Percentiles rank a stretch among this genome's conserved stretches.
Evolutionary conservation across 495 filamentous ascomycete species (phyloP).

Genomic region (Aspergillus ellipticus): DNA sequence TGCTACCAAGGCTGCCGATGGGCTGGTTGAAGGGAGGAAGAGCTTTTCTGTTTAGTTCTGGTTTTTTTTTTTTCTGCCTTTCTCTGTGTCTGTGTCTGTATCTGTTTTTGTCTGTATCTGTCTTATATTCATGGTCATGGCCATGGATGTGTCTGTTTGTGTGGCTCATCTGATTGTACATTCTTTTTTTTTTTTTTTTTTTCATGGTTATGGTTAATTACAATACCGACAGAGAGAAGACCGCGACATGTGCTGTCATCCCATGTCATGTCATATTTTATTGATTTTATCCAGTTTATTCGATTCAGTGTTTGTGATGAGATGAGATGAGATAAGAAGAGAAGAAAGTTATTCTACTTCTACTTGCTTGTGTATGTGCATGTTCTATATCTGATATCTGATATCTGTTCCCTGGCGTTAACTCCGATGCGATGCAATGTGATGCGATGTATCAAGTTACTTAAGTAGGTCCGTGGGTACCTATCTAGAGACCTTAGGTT

Average conservation of each 20-base stretch:
- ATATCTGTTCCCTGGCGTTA: too few relatives aligned
- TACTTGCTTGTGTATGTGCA: too few relatives aligned
- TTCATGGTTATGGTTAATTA: background rate
- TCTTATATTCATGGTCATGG: background rate
- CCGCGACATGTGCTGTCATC: too few relatives aligned
- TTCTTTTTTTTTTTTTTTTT: background rate
- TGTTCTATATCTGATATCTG: too few relatives aligned
- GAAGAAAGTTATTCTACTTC: background rate
- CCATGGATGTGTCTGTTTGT: background rate
- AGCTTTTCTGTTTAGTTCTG: slow-evolving; percentile 45
- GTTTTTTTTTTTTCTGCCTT: background rate
- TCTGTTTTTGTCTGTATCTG: background rate
- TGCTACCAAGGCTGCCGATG: slow-evolving; percentile 69
- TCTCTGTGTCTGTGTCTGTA: background rate
- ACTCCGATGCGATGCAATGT: too few relatives aligned
- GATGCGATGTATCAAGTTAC: too few relatives aligned
- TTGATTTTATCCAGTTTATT: too few relatives aligned
- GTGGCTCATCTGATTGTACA: background rate
- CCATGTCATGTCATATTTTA: too few relatives aligned
- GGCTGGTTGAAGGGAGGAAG: slow-evolving; percentile 73
- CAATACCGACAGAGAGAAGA: too few relatives aligned
- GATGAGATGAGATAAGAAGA: background rate
- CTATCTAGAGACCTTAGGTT: too few relatives aligned
- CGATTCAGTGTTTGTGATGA: too few relatives aligned
- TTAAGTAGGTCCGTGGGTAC: too few relatives aligned